Evolutionary conservation across 495 filamentous ascomycete genomes (phyloP).

Genomic region (Hypoxylon intermedium): DNA sequence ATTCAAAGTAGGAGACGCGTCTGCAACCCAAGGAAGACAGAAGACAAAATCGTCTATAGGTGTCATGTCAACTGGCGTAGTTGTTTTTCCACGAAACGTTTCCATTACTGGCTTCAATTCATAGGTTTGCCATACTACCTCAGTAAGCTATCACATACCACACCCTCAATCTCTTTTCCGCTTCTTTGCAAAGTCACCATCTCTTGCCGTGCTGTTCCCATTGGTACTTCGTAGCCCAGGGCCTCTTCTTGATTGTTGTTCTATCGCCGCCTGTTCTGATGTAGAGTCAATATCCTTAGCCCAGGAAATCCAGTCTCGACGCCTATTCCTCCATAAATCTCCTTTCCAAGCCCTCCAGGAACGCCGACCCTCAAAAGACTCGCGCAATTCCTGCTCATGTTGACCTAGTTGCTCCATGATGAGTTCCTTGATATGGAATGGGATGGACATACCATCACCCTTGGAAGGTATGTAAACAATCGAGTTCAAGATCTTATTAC

Average conservation of each 20-base stretch:
- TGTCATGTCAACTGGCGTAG: too few relatives aligned
- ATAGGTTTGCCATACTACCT: too few relatives aligned
- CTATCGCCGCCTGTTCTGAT: constrained; percentile 2
- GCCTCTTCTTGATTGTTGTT: constrained; percentile 7
- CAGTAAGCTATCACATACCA: neutral
- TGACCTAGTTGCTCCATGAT: constrained; percentile 53
- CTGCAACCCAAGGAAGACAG: too few relatives aligned
- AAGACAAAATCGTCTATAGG: too few relatives aligned
- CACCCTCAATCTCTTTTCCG: constrained; percentile 12
- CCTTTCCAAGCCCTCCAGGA: constrained; percentile 94
- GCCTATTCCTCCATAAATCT: constrained; percentile 72
- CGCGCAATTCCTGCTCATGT: constrained; percentile 70
- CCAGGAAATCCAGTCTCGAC: constrained; percentile 73
- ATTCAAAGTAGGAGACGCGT: too few relatives aligned
- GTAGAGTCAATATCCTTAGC: constrained; percentile 62
- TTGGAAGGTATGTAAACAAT: constrained; percentile 69
- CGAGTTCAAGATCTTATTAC: constrained; percentile 79
- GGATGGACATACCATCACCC: constrained; percentile 50
- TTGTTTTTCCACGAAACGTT: too few relatives aligned
- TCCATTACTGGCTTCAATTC: too few relatives aligned
- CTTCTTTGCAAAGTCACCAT: neutral
- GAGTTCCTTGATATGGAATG: constrained; percentile 61
- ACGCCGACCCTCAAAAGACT: constrained; percentile 75
- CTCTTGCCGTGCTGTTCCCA: neutral
- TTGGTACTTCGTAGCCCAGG: constrained; percentile 7